phyloP scores from a whole-genome alignment of 495 filamentous ascomycete species.

The Astrocystis sublimbata region DNA sequence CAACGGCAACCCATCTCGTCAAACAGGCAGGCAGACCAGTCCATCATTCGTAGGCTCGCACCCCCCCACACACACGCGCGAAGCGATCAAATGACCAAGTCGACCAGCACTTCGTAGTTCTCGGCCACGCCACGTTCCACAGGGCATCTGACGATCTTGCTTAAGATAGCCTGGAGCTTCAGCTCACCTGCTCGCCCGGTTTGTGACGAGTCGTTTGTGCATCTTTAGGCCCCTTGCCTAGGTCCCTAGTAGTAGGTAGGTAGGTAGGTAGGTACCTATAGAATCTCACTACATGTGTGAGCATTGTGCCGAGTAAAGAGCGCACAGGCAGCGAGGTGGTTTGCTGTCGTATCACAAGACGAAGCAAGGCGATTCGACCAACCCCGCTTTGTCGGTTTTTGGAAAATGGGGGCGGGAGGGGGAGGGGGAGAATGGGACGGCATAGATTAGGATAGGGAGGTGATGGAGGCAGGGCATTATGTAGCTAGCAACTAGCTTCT shows the following conservation, averaged over 20 bases:
- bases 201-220: not conserved
- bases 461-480: not conserved
- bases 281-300: no score
- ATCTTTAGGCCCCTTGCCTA: no score
- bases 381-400: not conserved
- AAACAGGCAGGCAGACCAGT: slow-evolving; percentile 11
- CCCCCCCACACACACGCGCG: slow-evolving; percentile 6
- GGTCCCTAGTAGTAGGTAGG: no score
- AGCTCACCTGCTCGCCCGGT: not conserved
- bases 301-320: not conserved
- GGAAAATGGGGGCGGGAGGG: not conserved
- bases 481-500: not conserved
- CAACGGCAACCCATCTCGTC: no score
- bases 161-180: not conserved
- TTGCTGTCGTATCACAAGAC: slow-evolving; percentile 11
- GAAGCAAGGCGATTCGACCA: not conserved
- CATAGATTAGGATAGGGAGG: not conserved
- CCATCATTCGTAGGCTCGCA: not conserved
- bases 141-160: not conserved
- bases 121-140: slow-evolving; percentile 2
- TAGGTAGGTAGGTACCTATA: no score
- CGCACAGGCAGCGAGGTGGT: not conserved
- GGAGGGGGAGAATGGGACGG: not conserved
- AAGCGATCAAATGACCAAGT: slow-evolving; percentile 11
- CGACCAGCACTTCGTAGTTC: not conserved